Conservation (phyloP, 129 eudicot species). For the Rutidosis leptorrhynchoides region DNA sequence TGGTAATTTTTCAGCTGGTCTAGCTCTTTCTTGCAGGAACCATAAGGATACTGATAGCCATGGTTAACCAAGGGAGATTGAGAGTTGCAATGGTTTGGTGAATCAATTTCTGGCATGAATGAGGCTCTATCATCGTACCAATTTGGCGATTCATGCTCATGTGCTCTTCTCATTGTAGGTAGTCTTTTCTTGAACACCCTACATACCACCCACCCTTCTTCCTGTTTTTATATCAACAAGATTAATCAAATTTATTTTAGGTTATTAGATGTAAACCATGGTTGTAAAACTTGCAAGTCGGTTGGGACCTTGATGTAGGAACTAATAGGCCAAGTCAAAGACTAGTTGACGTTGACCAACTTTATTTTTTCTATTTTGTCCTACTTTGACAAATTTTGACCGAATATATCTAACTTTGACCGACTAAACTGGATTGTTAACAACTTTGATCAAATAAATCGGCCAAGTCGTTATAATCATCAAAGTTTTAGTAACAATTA, state of each 20-base stretch:
- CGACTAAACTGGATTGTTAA: too few species aligned
- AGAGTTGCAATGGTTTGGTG: constrained; percentile 54
- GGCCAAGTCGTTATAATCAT: not conserved
- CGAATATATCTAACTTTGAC: too few species aligned
- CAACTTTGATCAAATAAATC: not conserved
- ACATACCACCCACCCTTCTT: constrained; percentile 98
- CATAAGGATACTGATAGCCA: constrained; percentile 34
- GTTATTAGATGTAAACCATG: too few species aligned
- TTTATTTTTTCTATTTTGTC: too few species aligned
- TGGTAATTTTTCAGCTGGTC: constrained; percentile 47
- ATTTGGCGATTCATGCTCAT: constrained; percentile 67
- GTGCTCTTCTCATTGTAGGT: constrained; percentile 48
- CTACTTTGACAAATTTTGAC: too few species aligned
- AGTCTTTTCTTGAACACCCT: constrained; percentile 83
- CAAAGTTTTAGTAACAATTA: not conserved
- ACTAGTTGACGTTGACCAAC: too few species aligned
- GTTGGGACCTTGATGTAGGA: too few species aligned
- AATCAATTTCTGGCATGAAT: constrained; percentile 71
- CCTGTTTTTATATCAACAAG: constrained; percentile 41
- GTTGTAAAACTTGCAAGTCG: too few species aligned
- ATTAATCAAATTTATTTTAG: not conserved
- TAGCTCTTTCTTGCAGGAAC: constrained; percentile 53
- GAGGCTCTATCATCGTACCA: constrained; percentile 88
- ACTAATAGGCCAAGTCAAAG: too few species aligned
- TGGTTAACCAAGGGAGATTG: constrained; percentile 27